These are phyloP conservation scores for Phialemoniopsis sp. DNA, from an alignment of 2,329 filamentous ascomycete species.

Conservation along the genomic window DNA sequence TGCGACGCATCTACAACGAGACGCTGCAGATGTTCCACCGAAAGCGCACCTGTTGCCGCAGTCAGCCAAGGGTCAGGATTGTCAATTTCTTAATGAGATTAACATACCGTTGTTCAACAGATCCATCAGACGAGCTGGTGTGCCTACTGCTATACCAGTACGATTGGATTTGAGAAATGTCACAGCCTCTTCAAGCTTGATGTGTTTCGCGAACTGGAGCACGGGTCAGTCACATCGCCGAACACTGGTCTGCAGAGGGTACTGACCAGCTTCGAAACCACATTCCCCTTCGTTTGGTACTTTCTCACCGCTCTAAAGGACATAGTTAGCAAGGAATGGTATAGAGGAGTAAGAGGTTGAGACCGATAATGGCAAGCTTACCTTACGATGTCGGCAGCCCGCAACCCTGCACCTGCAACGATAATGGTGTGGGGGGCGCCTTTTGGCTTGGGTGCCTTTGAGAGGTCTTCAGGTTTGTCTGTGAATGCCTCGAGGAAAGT, in stretches of 20 bases:
- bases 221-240: not conserved
- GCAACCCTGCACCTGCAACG: conserved; percentile 76
- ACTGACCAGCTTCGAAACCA: conserved; percentile 74
- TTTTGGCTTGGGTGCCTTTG: conserved; percentile 61
- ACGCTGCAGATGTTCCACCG: conserved; percentile 65
- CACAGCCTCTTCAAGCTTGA: conserved; percentile 87
- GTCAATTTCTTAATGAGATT: not conserved
- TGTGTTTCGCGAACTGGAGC: conserved; percentile 83
- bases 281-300: conserved; percentile 73
- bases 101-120: conserved; percentile 70
- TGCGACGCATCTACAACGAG: conserved; percentile 89
- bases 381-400: conserved; percentile 81
- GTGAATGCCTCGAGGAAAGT: conserved; percentile 70
- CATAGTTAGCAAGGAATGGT: not conserved
- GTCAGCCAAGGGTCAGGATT: not conserved
- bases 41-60: conserved; percentile 56
- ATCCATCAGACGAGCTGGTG: conserved; percentile 76
- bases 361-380: conserved; percentile 29
- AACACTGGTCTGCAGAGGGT: not conserved
- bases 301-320: conserved; percentile 60
- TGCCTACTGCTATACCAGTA: conserved; percentile 86
- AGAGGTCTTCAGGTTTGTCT: conserved; percentile 54
- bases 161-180: conserved; percentile 65
- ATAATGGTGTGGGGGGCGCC: conserved; percentile 83
- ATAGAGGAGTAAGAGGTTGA: not conserved